Percentiles rank a stretch among this genome's conserved stretches.
Evolutionary conservation across 768 basidiomycete genomes (phyloP).

Genomic region (Suillus subalutaceus): DNA sequence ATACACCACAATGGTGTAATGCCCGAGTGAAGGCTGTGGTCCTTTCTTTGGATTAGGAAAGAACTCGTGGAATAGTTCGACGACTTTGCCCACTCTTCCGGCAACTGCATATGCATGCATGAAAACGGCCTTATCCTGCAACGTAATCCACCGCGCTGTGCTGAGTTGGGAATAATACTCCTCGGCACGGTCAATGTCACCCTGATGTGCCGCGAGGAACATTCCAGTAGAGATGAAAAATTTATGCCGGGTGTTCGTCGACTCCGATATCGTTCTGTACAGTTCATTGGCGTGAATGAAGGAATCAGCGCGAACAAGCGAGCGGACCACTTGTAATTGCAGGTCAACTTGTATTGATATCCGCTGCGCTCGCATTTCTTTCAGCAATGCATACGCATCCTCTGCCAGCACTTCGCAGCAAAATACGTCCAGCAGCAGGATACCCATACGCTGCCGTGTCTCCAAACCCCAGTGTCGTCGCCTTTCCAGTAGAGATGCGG

Average conservation of each 20-base stretch:
- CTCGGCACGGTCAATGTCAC: conserved; percentile 48
- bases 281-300: conserved; percentile 48
- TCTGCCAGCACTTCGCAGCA: conserved; percentile 34
- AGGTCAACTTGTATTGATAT: conserved; percentile 33
- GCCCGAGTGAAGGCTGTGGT: conserved; percentile 43
- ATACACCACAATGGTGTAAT: conserved; percentile 60
- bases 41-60: conserved; percentile 43
- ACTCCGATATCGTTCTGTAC: conserved; percentile 37
- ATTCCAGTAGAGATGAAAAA: conserved; percentile 49
- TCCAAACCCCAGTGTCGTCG: conserved; percentile 27
- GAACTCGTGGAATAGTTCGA: conserved; percentile 54
- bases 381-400: conserved; percentile 43
- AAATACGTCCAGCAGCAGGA: conserved; percentile 46
- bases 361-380: conserved; percentile 41
- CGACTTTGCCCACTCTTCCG: conserved; percentile 43
- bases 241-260: conserved; percentile 16
- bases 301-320: conserved; percentile 42
- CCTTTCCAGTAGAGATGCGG: conserved; percentile 27
- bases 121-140: conserved; percentile 43
- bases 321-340: conserved; percentile 42
- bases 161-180: conserved; percentile 43
- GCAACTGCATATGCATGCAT: conserved; percentile 59
- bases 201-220: conserved; percentile 53
- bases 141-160: conserved; percentile 28
- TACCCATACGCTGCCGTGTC: conserved; percentile 35